Percentiles rank a stretch among this genome's conserved stretches.
Evolutionary conservation across 148 eudicot species (phyloP).

Genomic region (Gaultheria prostrata): DNA sequence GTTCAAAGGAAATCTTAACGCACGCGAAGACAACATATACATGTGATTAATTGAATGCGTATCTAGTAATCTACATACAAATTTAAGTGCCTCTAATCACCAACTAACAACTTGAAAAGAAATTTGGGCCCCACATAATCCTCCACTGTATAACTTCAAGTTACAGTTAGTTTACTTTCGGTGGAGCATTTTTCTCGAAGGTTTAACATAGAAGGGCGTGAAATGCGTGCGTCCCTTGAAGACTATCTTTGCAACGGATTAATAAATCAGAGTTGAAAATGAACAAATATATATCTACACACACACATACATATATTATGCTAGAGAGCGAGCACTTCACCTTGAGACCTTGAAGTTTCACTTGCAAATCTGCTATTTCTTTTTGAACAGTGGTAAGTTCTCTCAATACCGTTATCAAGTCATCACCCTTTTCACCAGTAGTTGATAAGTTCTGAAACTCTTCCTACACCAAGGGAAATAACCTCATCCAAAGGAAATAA

Average conservation of each 20-base stretch:
- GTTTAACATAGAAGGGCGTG: too few relatives aligned
- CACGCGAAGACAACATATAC: not conserved
- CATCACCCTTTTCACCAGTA: conserved; percentile 75
- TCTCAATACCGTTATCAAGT: conserved; percentile 79
- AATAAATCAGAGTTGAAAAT: not conserved
- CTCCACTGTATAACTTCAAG: not conserved
- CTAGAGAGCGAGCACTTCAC: conserved; percentile 30
- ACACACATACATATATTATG: not conserved
- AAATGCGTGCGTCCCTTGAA: not conserved
- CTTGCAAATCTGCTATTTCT: conserved; percentile 93
- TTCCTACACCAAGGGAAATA: conserved; percentile 45
- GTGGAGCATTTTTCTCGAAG: not conserved
- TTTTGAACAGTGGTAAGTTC: conserved; percentile 92
- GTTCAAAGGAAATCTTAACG: not conserved
- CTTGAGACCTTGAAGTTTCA: conserved; percentile 97
- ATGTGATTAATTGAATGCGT: not conserved
- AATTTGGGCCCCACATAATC: not conserved
- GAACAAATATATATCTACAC: not conserved
- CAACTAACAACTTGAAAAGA: not conserved
- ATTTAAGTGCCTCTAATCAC: not conserved
- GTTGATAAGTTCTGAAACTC: conserved; percentile 55
- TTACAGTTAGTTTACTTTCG: not conserved
- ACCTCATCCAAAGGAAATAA: not conserved
- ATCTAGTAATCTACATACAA: not conserved
- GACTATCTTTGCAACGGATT: not conserved